These are phyloP conservation scores for Rutstroemia sp. DNA, from an alignment of 2,329 filamentous ascomycete genomes.

Conservation along the genomic window DNA sequence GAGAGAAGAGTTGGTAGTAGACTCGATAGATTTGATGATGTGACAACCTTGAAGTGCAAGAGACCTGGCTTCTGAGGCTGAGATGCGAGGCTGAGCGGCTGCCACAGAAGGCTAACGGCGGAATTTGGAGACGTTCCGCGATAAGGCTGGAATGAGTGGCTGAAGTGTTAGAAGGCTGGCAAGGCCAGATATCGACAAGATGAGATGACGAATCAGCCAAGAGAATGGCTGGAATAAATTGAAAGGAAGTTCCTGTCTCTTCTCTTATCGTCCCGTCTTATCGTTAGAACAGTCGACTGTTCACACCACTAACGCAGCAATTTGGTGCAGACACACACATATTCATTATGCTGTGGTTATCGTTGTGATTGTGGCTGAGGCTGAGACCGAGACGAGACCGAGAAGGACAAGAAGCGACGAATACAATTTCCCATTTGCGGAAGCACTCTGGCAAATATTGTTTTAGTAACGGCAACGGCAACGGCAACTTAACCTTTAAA, in stretches of 20 bases:
- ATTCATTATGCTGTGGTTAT: too few species aligned
- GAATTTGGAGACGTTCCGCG: background rate
- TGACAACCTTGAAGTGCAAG: background rate
- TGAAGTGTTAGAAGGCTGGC: background rate
- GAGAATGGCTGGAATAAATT: background rate
- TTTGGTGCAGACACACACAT: too few species aligned
- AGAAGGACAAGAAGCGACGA: too few species aligned
- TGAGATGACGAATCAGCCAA: background rate
- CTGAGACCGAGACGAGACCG: too few species aligned
- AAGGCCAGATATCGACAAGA: background rate
- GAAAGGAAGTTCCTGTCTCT: background rate
- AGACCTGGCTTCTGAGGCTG: conserved; percentile 7
- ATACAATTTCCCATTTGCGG: too few species aligned
- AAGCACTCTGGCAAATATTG: too few species aligned
- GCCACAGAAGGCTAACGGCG: background rate
- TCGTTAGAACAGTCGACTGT: background rate
- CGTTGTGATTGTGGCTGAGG: too few species aligned
- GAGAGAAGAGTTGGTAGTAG: background rate
- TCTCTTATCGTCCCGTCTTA: background rate
- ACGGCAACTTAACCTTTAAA: too few species aligned
- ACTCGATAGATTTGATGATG: background rate
- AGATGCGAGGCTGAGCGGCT: background rate
- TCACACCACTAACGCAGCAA: background rate
- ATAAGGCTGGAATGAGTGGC: background rate
- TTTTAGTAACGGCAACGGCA: too few species aligned